These are phyloP conservation scores for Lactifluus pinguis DNA, from an alignment of 768 basidiomycete genomes.

Conservation along the genomic window DNA sequence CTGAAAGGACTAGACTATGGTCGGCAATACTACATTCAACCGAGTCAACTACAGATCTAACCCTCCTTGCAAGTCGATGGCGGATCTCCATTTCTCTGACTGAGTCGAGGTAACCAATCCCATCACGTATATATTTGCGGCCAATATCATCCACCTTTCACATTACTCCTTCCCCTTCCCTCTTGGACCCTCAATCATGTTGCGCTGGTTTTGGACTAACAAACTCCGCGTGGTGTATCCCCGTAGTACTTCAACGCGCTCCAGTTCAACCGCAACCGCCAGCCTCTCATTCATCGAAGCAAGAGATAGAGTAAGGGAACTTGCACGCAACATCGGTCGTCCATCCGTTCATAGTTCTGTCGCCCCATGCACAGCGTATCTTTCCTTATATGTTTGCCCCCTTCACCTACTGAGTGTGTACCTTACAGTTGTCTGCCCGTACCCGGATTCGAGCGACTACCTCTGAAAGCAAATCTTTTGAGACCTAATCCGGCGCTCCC, in stretches of 20 bases:
- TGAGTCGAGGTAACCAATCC: background rate
- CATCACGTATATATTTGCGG: background rate
- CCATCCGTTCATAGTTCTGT: conserved; percentile 53
- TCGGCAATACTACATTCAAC: background rate
- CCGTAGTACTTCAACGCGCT: conserved; percentile 35
- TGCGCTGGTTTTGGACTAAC: conserved; percentile 27
- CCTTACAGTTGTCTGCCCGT: conserved; percentile 51
- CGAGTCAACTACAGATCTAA: background rate
- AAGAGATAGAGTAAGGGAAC: conserved; percentile 70
- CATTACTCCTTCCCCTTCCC: background rate
- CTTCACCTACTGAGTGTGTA: background rate
- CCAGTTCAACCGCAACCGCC: conserved; percentile 41
- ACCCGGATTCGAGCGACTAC: conserved; percentile 43
- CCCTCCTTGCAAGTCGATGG: background rate
- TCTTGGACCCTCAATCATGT: conserved; percentile 27
- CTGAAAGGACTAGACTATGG: too few relatives aligned
- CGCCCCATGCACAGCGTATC: conserved; percentile 54
- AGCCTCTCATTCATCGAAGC: conserved; percentile 60
- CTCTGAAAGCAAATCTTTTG: conserved; percentile 32
- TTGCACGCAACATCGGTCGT: conserved; percentile 66
- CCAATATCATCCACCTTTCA: background rate
- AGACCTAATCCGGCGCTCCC: conserved; percentile 29
- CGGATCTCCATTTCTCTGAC: too few relatives aligned
- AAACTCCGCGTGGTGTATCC: conserved; percentile 34
- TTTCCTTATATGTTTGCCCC: conserved; percentile 7